A percentile compares a stretch with the other conserved stretches of the same genome.
phyloP scores from a whole-genome alignment of 768 basidiomycete species.

The Tricholoma hemisulphureum region DNA sequence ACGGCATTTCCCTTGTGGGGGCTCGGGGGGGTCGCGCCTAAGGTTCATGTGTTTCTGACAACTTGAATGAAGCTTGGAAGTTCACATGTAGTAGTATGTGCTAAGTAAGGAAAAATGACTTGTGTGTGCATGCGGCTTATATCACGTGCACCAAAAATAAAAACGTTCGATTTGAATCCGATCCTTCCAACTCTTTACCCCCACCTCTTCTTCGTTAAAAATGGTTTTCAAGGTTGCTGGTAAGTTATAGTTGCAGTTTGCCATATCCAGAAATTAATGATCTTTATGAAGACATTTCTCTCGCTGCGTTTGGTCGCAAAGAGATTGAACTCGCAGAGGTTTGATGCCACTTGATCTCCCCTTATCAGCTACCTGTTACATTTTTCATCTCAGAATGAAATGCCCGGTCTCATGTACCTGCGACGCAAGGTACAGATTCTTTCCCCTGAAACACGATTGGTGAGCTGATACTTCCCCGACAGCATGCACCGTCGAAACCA shows the following conservation, averaged over 20 bases:
- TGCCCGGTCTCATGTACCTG: slow-evolving; percentile 95
- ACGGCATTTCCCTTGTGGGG: slow-evolving; percentile 41
- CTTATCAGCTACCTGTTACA: slow-evolving; percentile 10
- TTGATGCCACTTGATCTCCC: slow-evolving; percentile 10
- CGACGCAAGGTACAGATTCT: slow-evolving; percentile 66
- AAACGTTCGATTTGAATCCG: slow-evolving; percentile 34
- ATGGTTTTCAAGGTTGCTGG: slow-evolving; percentile 94
- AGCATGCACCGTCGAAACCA: slow-evolving; percentile 82
- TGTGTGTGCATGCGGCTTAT: background rate
- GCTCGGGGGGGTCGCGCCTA: background rate
- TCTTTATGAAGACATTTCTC: slow-evolving; percentile 70
- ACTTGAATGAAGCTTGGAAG: too few species aligned
- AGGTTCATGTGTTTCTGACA: too few species aligned
- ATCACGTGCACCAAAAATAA: slow-evolving; percentile 35
- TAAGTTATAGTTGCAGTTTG: slow-evolving; percentile 27
- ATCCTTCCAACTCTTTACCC: slow-evolving; percentile 25
- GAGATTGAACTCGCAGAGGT: slow-evolving; percentile 99
- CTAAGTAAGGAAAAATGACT: background rate
- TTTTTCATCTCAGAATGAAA: slow-evolving; percentile 66
- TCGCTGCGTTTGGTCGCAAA: slow-evolving; percentile 99
- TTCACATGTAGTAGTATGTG: too few species aligned
- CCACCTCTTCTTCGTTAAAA: slow-evolving; percentile 24
- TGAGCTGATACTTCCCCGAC: slow-evolving; percentile 23
- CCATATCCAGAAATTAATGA: slow-evolving; percentile 11
- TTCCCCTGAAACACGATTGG: slow-evolving; percentile 6